Conservation (phyloP, 768 basidiomycete species). For the Rhodotorula graminis region DNA sequence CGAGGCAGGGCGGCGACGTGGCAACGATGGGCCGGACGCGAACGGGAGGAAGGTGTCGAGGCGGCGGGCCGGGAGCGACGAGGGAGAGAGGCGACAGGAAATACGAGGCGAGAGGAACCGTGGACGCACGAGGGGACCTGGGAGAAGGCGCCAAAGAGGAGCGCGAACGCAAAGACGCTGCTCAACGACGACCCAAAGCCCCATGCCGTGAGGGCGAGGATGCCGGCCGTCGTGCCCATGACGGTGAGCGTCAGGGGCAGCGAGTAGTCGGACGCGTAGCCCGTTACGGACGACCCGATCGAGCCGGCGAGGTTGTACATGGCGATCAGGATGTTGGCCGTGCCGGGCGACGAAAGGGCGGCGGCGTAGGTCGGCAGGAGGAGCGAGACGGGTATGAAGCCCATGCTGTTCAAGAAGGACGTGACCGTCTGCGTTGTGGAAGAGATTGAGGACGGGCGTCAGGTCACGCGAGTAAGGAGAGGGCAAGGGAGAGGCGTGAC, state of each 20-base stretch:
- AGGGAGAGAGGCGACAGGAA: not conserved
- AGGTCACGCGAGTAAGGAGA: not conserved
- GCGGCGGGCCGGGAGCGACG: no score
- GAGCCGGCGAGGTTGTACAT: conserved; percentile 20
- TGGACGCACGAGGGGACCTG: conserved; percentile 13
- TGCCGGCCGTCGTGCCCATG: conserved; percentile 6
- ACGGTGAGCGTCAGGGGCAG: not conserved
- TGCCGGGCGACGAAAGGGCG: conserved; percentile 1
- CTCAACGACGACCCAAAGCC: not conserved
- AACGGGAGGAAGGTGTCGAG: no score
- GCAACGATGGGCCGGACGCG: no score
- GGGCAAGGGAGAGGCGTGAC: not conserved
- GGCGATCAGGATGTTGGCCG: conserved; percentile 13
- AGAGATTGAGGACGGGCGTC: not conserved
- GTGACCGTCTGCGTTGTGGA: conserved; percentile 1
- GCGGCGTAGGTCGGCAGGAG: conserved; percentile 34
- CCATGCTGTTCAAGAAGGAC: conserved; percentile 12
- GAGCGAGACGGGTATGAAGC: conserved; percentile 30
- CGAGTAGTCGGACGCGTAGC: conserved; percentile 6
- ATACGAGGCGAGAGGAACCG: not conserved
- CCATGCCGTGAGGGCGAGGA: conserved; percentile 12
- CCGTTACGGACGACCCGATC: conserved; percentile 13
- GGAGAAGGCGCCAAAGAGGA: conserved; percentile 6
- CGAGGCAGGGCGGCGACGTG: no score
- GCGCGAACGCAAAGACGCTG: conserved; percentile 22